Evolutionary conservation across 805 yeast genomes (phyloP).

Genomic region (Hanseniaspora jakobsenii): DNA sequence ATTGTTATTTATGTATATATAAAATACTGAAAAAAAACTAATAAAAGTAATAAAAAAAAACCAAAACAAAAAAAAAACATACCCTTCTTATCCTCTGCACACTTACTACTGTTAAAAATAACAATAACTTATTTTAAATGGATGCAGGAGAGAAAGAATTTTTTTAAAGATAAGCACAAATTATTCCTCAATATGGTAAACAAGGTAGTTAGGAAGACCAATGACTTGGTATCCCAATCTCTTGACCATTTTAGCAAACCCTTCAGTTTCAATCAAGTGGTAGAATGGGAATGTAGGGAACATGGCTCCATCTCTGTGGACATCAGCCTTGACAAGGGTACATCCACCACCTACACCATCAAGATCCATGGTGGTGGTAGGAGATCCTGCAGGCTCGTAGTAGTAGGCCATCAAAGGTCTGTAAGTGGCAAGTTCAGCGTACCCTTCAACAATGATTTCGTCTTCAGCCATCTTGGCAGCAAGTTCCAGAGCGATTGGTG

Average conservation of each 20-base stretch:
- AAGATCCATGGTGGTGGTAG: constrained; percentile 58
- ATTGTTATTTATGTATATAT: background rate
- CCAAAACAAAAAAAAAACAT: too few species aligned
- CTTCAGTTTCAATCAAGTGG: constrained; percentile 93
- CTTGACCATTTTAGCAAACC: constrained; percentile 96
- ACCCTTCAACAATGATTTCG: constrained; percentile 91
- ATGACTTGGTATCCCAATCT: constrained; percentile 79
- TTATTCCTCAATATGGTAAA: constrained; percentile 80
- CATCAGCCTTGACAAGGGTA: constrained; percentile 89
- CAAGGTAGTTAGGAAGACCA: constrained; percentile 91
- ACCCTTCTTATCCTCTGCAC: too few species aligned
- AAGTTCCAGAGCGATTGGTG: constrained; percentile 64
- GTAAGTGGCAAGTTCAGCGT: constrained; percentile 83
- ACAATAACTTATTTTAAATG: too few species aligned
- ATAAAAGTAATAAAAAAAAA: too few species aligned
- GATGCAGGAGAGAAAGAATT: too few species aligned
- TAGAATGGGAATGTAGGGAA: constrained; percentile 97
- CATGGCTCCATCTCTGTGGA: constrained; percentile 98
- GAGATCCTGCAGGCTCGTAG: constrained; percentile 54
- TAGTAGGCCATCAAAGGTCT: constrained; percentile 88
- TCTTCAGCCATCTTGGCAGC: constrained; percentile 69
- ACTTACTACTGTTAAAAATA: too few species aligned
- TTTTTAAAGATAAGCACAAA: too few species aligned
- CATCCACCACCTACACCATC: constrained; percentile 99
- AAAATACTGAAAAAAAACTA: background rate